Conservation (phyloP, 805 yeast species). For the Ogataea ganodermae region DNA sequence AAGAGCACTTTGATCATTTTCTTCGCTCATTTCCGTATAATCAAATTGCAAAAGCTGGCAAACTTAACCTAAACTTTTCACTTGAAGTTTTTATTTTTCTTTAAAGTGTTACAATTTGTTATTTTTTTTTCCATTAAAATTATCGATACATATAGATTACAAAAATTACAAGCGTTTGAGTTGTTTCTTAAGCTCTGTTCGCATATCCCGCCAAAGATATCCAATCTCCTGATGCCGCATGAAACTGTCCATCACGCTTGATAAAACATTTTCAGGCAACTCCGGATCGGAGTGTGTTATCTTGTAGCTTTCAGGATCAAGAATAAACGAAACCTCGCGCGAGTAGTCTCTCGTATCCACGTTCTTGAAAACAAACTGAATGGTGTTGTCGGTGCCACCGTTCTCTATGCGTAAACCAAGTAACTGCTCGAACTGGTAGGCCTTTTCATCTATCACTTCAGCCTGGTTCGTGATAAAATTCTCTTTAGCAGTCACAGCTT, state of each 20-base stretch:
- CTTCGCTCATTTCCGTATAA: constrained; percentile 1
- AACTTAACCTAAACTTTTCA: background rate
- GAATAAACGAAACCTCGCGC: constrained; percentile 44
- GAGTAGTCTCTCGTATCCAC: constrained; percentile 48
- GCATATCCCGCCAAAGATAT: constrained; percentile 37
- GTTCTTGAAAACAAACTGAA: constrained; percentile 46
- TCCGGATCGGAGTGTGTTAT: constrained; percentile 40
- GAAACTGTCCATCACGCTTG: constrained; percentile 25
- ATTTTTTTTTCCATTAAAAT: background rate
- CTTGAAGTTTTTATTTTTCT: background rate
- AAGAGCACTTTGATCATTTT: background rate
- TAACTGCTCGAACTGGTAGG: constrained; percentile 45
- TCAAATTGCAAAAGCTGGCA: no score
- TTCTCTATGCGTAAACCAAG: constrained; percentile 51
- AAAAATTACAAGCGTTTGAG: background rate
- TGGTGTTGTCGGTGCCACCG: constrained; percentile 33
- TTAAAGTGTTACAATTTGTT: no score
- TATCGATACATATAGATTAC: background rate
- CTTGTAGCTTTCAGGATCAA: constrained; percentile 41
- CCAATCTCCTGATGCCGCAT: constrained; percentile 34
- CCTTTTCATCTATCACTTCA: constrained; percentile 42
- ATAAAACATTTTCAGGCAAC: constrained; percentile 26
- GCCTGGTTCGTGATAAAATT: constrained; percentile 40
- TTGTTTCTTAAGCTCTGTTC: constrained; percentile 26
- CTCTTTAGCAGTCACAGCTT: constrained; percentile 31